Evolutionary conservation across 805 yeast genomes (phyloP), one percentile per base, ranked within the genome.

Genomic region (Ogataea populi-albae): DNA sequence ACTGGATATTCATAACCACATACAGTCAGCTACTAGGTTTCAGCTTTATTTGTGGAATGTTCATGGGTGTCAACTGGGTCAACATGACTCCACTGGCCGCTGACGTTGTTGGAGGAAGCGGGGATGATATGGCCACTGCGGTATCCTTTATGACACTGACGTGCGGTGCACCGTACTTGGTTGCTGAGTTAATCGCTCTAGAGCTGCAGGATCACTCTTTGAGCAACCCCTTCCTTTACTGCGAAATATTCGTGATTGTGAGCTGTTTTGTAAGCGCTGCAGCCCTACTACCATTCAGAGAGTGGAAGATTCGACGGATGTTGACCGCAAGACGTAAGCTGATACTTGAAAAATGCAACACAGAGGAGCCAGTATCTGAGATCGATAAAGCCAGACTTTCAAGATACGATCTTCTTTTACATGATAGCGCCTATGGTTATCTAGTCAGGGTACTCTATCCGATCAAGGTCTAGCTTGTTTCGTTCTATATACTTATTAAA

Each of bases 181-280:
- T 55, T 14, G 54, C 62, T 1, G 68, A 62, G 46, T 46, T 59
- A 11, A 49, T 61, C 22, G 66, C 57, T 4, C 49, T 62, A 19
- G 43, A 48, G 18, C 32, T 62, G 23, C 38, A 34, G 45, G 41
- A 50, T 40, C 59, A 52, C n/a, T 37, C 48, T n/a, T 32, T 49
- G 8, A 24, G 23, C 3, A 43, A 41, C 31, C 85, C 86, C 2
- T 82, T 69, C 45, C 56, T 74, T 15, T 69, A 79, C 47, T 68
- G 84, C 14, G 87, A 81, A 49, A 66, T 79, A 1, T 77, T 79
- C 47, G 75, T 77, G 10, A 84, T 82, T 4, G 38, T 57, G 22
- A 49, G 66, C 14, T 59, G 75, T 33, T 69, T 72, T 34, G 53
- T 70, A 7, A 60, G 61, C 16, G 71, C 73, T 0, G 40, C 69